Base-by-base conservation (phyloP, 2,329 filamentous ascomycete genomes). In the Fusarium praegraminearum region DNA sequence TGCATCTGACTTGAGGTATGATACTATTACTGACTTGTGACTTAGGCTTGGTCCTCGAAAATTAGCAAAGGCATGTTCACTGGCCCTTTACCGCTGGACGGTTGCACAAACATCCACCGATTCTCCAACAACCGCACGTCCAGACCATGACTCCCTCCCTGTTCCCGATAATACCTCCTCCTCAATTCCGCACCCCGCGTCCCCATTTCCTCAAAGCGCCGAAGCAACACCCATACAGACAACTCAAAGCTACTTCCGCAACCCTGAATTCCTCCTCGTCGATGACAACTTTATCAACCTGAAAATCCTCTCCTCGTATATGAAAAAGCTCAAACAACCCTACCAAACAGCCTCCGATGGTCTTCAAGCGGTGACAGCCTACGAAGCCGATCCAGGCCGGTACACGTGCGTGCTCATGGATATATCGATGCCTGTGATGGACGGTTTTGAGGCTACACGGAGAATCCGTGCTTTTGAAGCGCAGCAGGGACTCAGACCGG, bases 361-460 rank as follows among this genome's bases (percentile, higher is more conserved):
- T 1, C 64, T 77, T 18, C 74, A 81, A 52, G 80, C 80, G 0
- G 55, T 80, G 4, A 73, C 78, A 22, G 70, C 69, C 0, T 81
- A 76, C 36, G 68, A 61, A n/a, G 35, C 65, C 1, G 62, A 70
- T 2, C 73, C 74, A 0, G 66, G 67, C 0, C 53, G 71, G 1
- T 81, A 73, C 26, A 62, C 60, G 1, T 79, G 76, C 51, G 65
- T 83, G 1, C 65, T 83, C 7, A 83, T 81, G 72, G 86, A 89
- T 66, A 83, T 88, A 2, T 86, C 82, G 56, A 89, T 89, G 87
- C 87, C 87, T 0, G 76, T 87, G 4, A 84, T 89, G 72, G 83
- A 89, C 63, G 85, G 85, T 0, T 80, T 86, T 4, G 83, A 83
- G 18, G 82, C 83, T 0, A 86, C 85, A 2, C 76, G 82, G 2